Conservation (phyloP, 2,329 filamentous ascomycete species). For the Ustulina deusta region DNA sequence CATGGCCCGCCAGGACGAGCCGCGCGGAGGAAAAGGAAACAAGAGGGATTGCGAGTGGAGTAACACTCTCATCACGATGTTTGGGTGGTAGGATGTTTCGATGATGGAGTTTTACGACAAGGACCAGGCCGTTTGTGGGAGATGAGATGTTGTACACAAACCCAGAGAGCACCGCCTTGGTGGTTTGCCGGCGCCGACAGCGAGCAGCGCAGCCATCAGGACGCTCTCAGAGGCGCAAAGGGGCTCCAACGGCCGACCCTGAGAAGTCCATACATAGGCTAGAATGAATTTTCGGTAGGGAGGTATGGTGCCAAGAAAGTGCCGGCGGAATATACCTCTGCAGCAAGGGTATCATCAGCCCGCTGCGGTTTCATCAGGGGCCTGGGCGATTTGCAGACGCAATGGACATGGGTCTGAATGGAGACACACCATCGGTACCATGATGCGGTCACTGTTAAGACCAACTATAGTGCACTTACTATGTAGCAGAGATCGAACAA, state of each 20-base stretch:
- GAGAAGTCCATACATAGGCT: slow-evolving; percentile 30
- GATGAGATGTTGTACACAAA: slow-evolving; percentile 37
- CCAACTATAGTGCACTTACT: slow-evolving; percentile 16
- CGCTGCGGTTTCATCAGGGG: slow-evolving; percentile 51
- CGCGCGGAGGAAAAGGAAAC: slow-evolving; percentile 28
- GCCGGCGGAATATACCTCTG: slow-evolving; percentile 44
- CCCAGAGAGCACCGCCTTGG: slow-evolving; percentile 17
- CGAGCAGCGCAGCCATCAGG: slow-evolving; percentile 23
- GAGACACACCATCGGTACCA: slow-evolving; percentile 43
- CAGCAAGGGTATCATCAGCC: slow-evolving; percentile 50
- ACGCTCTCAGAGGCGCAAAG: slow-evolving; percentile 25
- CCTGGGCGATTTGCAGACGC: slow-evolving; percentile 38
- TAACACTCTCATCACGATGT: slow-evolving; percentile 19
- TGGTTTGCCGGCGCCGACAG: slow-evolving; percentile 32
- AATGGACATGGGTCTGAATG: slow-evolving; percentile 46
- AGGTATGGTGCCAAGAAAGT: slow-evolving; percentile 35
- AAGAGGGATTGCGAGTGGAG: slow-evolving; percentile 34
- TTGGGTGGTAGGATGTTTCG: slow-evolving; percentile 33
- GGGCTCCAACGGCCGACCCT: slow-evolving; percentile 33
- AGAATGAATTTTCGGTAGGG: slow-evolving; percentile 31
- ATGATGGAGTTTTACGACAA: slow-evolving; percentile 35
- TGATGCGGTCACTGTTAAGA: slow-evolving; percentile 38
- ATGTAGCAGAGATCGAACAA: slow-evolving; percentile 23
- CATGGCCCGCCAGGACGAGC: slow-evolving; percentile 29
- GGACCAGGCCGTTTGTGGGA: slow-evolving; percentile 35